Base-by-base conservation (phyloP, 139 green algal genomes). In the Chlamydomonas sp. region DNA sequence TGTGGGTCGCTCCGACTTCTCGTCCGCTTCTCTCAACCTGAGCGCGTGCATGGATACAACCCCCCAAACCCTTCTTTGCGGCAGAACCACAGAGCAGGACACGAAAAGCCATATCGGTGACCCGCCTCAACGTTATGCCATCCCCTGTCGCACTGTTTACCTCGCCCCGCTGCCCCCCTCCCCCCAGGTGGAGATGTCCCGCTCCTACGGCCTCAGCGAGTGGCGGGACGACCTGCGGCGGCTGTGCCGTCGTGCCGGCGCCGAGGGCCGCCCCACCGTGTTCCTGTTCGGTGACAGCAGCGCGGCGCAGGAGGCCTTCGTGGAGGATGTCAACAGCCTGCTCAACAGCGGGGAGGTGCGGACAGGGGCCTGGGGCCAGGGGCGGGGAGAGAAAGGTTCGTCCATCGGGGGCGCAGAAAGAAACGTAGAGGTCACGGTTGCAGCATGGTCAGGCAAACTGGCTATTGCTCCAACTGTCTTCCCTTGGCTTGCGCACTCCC, bases 211-310 rank as follows among this genome's bases (percentile, higher is more conserved):
- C 59, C 63, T 91, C 60, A 93, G 85, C 69, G 92, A 95, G 88
- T 95, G 92, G 91, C 80, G 85, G 1, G 91, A 95, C 63, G 95
- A 98, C 93, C 92, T 98, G n/a, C 95, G 94, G 78, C 83, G 85
- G n/a, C 89, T 95, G n/a, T 89, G 96, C 16, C 94, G 95, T 80
- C 92, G 89, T 17, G 92, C 96, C 3, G 96, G 96, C 0, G 66
- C 94, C 49, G 92, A 95, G 15, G 94, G 90, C 76, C 94, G 95
- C 83, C 90, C 95, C 31, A 92, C 83, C 5, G 88, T 95, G 58
- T 97, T 98, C 85, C 87, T 97, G n/a, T 96, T 97, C 87, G 93
- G 87, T 7, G 96, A 98, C 91, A 97, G 93, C n/a, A 94, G 97
- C 88, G 96, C 75, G 76, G 68, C 77, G 16, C 63, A 90, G 61